Evolutionary conservation across 306 rosid genomes (phyloP).

Genomic region (Pyrus betulifolia): DNA sequence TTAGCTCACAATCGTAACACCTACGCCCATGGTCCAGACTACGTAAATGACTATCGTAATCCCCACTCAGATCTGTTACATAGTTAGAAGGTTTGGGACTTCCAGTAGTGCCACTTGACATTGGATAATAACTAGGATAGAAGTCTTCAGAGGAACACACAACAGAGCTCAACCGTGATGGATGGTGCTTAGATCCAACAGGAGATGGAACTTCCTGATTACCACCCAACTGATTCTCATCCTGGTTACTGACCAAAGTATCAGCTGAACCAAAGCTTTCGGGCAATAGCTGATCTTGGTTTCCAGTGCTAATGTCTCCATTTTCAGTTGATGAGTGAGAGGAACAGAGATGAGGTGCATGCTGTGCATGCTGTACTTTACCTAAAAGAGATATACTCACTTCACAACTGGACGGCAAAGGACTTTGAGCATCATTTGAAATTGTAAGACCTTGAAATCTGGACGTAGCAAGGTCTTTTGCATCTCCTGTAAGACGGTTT

Average conservation of each 20-base stretch:
- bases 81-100: conserved; percentile 22
- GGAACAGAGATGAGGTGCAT: conserved; percentile 23
- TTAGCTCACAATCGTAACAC: conserved; percentile 19
- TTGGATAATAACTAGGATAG: conserved; percentile 23
- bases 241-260: conserved; percentile 20
- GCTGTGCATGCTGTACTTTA: conserved; percentile 11
- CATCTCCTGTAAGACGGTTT: conserved; percentile 34
- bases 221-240: conserved; percentile 21
- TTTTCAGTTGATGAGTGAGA: conserved; percentile 1
- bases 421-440: conserved; percentile 23
- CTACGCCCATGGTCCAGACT: conserved; percentile 27
- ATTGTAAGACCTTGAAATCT: conserved; percentile 26
- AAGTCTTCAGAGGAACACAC: conserved; percentile 27
- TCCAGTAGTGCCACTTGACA: conserved; percentile 12
- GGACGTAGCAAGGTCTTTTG: conserved; percentile 34
- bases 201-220: conserved; percentile 10
- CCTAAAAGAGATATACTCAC: conserved; percentile 12
- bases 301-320: conserved; percentile 19
- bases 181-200: conserved; percentile 17
- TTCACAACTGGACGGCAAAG: conserved; percentile 10
- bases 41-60: conserved; percentile 19
- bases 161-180: conserved; percentile 16
- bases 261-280: conserved; percentile 16
- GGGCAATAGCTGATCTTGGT: not conserved
- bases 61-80: conserved; percentile 46